Evolutionary conservation across 768 basidiomycete genomes (phyloP), one percentile per base, ranked within the genome.

Genomic region (Leccinellum luteum): DNA sequence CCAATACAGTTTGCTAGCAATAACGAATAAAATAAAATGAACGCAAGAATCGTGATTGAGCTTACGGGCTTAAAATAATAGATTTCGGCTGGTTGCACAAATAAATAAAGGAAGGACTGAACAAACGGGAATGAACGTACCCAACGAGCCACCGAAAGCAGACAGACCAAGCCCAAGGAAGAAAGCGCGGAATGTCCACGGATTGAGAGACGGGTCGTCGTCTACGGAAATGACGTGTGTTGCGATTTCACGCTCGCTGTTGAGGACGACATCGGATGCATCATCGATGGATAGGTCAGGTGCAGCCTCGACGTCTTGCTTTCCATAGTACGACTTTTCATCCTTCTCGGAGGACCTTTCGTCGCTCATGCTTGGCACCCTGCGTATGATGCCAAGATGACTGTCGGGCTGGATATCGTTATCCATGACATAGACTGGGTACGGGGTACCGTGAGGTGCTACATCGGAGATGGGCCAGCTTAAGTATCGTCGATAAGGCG

Each of bases 31-130:
- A 58, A n/a, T 8, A 8, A 34, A 8, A 30, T n/a, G 3, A 14
- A 19, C 19, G 15, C 17, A 14, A 9, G 35, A 14, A 44, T 44
- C 6, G 34, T 17, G 38, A 30, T 17, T 8, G 17, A 21, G 21
- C 35, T 57, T 62, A 80, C 82, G 3, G 82, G 81, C 67, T 84
- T 83, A 69, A 83, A 85, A 64, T 84, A 85, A 66, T 83, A 84
- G 23, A 85, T 85, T 60, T 85, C 78, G 32, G 81, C 81, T 82
- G 55, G 17, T 47, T 23, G 23, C 25, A 27, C 52, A 3, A 52
- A 61, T 54, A 3, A 52, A 61, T 45, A 49, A 8, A 1, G 31
- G 25, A 54, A 51, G 21, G 60, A 27, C 27, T 27, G 7, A 28
- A n/a, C 19, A 28, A n/a, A 47, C 45, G 2, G 10, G 27, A 21